Evolutionary conservation across 495 filamentous ascomycete species (phyloP).

Genomic region (Penicillium arizonense): DNA sequence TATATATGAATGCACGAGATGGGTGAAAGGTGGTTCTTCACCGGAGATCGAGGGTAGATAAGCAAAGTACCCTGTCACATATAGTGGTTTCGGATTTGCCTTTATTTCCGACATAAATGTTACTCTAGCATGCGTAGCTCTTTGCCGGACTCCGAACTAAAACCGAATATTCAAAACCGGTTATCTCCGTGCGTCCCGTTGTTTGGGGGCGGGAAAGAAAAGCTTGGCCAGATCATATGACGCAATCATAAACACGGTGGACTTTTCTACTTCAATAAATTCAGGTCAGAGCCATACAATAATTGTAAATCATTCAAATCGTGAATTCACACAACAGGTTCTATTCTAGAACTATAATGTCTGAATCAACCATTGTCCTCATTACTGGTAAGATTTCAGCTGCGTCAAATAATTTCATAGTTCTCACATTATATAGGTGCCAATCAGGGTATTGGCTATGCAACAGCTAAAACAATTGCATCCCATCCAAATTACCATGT

Average conservation of each 20-base stretch:
- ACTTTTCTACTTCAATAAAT: too few species aligned
- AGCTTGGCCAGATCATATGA: neutral
- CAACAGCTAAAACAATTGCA: constrained; percentile 21
- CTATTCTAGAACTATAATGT: neutral
- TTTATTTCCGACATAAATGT: neutral
- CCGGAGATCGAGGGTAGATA: neutral
- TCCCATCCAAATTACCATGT: constrained; percentile 22
- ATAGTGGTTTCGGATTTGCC: neutral
- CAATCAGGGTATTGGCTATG: constrained; percentile 32
- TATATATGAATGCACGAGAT: too few species aligned
- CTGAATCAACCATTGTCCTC: constrained; percentile 1
- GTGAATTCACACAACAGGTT: too few species aligned
- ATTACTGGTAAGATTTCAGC: constrained; percentile 2
- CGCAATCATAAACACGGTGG: too few species aligned
- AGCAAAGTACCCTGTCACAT: neutral
- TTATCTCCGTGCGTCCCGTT: constrained; percentile 2
- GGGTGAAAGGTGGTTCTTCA: neutral
- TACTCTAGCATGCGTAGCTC: too few species aligned
- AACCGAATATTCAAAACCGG: neutral
- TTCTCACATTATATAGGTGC: constrained; percentile 18
- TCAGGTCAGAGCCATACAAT: too few species aligned
- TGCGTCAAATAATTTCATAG: too few species aligned
- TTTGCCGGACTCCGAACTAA: neutral
- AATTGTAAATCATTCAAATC: too few species aligned
- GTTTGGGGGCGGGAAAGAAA: constrained; percentile 1